Evolutionary conservation across 495 filamentous ascomycete species (phyloP).

Genomic region (Podospora anserina): DNA sequence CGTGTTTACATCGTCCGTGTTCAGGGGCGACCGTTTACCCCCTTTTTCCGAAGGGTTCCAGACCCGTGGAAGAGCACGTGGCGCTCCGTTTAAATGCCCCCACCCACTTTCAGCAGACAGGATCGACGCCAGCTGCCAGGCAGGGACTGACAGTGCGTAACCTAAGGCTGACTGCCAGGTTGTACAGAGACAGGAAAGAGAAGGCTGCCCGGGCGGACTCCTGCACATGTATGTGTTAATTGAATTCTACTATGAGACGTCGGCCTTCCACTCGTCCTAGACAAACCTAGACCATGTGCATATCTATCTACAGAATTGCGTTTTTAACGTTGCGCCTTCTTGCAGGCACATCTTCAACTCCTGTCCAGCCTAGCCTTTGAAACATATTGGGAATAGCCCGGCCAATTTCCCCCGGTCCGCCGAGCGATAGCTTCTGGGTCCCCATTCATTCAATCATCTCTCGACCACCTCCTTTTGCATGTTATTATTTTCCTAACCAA

Average conservation of each 20-base stretch:
- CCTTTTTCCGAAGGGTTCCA: not conserved
- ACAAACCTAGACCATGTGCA: not conserved
- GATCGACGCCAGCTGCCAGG: not conserved
- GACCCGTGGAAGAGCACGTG: not conserved
- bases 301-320: not conserved
- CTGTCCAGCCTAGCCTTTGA: not conserved
- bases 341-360: not conserved
- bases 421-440: not conserved
- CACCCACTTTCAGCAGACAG: not conserved
- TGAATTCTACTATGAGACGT: not conserved
- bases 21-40: not conserved
- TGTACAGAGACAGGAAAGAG: not conserved
- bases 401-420: constrained; percentile 3
- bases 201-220: not conserved
- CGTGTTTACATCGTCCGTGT: not conserved
- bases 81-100: not conserved
- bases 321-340: not conserved
- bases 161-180: not conserved
- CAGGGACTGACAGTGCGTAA: not conserved
- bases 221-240: not conserved
- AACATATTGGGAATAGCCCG: constrained; percentile 5
- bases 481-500: not conserved
- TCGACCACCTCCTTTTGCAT: constrained; percentile 1
- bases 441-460: not conserved
- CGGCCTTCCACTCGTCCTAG: not conserved